Evolutionary conservation across 2,329 filamentous ascomycete species (phyloP), one percentile per base, ranked within the genome.

Genomic region (Metarhizium anisopliae): DNA sequence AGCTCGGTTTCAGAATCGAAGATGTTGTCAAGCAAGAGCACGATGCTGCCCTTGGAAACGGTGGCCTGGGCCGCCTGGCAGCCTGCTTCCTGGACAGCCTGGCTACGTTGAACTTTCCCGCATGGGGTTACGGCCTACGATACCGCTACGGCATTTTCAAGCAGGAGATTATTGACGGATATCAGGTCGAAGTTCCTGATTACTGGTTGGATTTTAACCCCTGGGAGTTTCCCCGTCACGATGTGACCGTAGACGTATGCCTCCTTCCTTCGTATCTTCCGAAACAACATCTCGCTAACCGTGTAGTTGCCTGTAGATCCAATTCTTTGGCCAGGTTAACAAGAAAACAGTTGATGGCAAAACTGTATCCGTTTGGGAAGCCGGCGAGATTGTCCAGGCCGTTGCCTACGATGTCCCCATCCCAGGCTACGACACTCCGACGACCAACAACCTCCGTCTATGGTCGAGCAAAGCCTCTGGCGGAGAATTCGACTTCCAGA

Each of bases 131-230:
- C 66, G 94, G 93, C 55, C 77, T 99, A 63, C 85, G 94, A 67
- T 99, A 99, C 77, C 82, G 91, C 70, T 97, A 97, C 70, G 89
- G 89, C 68, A 99, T 99, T 70, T 99, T 99, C 84, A 97, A 97
- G 77, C 94, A 99, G 77, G 94, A 97, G 76, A 97, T 99, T 65
- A 86, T 96, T 58, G 89, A 97, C 67, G 94, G 94, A 56, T 99
- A 96, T 70, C 94, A 99, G 73, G 91, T 99, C 61, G 94, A 99
- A 69, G 89, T 97, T 57, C 94, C 94, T 20, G 94, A 99, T 71
- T 97, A 99, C 75, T 99, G 94, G 94, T 83, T 99, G 54, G 94
- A 97, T 70, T 96, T 97, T 74, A 99, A 99, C 73, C 94, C 94
- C 0, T 99, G 94, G 94, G 94, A 99, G 70, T 99, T 97, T 67